Conservation (phyloP, 257 asterid species). For the Fraxinus excelsior region DNA sequence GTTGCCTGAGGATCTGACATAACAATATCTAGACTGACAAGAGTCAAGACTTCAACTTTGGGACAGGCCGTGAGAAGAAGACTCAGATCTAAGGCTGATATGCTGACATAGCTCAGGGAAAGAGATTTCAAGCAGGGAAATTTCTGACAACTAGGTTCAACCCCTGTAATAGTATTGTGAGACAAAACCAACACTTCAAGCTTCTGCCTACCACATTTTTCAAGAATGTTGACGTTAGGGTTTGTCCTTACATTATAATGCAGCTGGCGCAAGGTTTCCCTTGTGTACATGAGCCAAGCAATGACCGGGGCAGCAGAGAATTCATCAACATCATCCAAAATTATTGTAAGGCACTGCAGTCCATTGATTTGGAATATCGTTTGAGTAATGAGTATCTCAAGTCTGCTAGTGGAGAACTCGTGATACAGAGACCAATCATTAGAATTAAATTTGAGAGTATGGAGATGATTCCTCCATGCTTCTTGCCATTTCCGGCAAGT, state of each 20-base stretch:
- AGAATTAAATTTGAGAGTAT: slow-evolving; percentile 65
- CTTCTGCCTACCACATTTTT: slow-evolving; percentile 83
- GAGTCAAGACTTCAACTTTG: slow-evolving; percentile 54
- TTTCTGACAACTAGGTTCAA: slow-evolving; percentile 80
- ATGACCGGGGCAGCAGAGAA: slow-evolving; percentile 81
- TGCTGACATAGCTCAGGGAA: slow-evolving; percentile 73
- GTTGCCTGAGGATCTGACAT: slow-evolving; percentile 85
- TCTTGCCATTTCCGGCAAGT: slow-evolving; percentile 84
- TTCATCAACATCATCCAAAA: slow-evolving; percentile 85
- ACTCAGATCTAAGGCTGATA: slow-evolving; percentile 79
- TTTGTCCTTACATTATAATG: slow-evolving; percentile 75
- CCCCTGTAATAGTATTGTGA: slow-evolving; percentile 77
- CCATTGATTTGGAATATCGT: slow-evolving; percentile 78
- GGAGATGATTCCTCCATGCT: slow-evolving; percentile 85
- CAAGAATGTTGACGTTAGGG: slow-evolving; percentile 79
- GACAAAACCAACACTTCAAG: slow-evolving; percentile 78
- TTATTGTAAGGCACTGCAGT: slow-evolving; percentile 62
- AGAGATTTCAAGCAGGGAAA: slow-evolving; percentile 68
- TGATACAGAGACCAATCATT: slow-evolving; percentile 82
- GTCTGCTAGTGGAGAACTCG: slow-evolving; percentile 58
- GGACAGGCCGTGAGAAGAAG: slow-evolving; percentile 80
- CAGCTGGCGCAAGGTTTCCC: slow-evolving; percentile 73
- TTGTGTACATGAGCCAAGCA: slow-evolving; percentile 90
- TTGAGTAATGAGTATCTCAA: slow-evolving; percentile 79
- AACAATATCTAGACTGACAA: slow-evolving; percentile 71